Base-by-base conservation (phyloP, 2,329 filamentous ascomycete species). In the Aureobasidium vineae region DNA sequence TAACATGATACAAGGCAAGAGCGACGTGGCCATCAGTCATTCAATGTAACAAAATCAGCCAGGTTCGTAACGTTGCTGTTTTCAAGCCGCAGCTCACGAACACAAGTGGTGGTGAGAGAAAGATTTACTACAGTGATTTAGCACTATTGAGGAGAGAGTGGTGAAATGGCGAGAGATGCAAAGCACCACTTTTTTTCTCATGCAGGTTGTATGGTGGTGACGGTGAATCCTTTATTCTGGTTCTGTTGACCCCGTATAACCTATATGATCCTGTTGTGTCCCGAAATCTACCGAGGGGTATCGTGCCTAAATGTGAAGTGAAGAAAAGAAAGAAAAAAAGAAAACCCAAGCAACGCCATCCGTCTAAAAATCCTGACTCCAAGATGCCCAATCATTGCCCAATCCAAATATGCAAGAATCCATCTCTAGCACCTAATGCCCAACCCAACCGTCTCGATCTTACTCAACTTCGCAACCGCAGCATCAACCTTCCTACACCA, bases 401-500 rank as follows among this genome's bases (percentile, higher is more conserved):
- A 40, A 41, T 26, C 31, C n/a, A 23, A 26, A 15, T 8, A 53
- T 47, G 6, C 23, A 33, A 8, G n/a, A n/a, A 5, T 10, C 38
- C 33, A 40, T 33, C 19, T 36, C 45, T 36, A 65, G 13, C 61
- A 65, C 16, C 23, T 45, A 11, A 65, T 65, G 5, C 61, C 61
- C 61, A 65, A 28, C 6, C 61, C 61, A 15, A 65, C 50, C 13
- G 41, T 15, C 3, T 43, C 50, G 2, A 13, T 5, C 50, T 45
- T 45, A 3, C 33, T 28, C 43, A 56, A 26, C n/a, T 47, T 50
- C n/a, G 21, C 49, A 28, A 65, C 4, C 15, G 36, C 28, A 3
- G 26, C 50, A 56, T 65, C 61, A 28, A 56, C 50, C 15, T 26
- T 56, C 19, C 50, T 11, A 26, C 40, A 50, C 73, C 72, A 77